Base-by-base conservation (phyloP, 805 yeast genomes). In the Citeromyces matritensis region DNA sequence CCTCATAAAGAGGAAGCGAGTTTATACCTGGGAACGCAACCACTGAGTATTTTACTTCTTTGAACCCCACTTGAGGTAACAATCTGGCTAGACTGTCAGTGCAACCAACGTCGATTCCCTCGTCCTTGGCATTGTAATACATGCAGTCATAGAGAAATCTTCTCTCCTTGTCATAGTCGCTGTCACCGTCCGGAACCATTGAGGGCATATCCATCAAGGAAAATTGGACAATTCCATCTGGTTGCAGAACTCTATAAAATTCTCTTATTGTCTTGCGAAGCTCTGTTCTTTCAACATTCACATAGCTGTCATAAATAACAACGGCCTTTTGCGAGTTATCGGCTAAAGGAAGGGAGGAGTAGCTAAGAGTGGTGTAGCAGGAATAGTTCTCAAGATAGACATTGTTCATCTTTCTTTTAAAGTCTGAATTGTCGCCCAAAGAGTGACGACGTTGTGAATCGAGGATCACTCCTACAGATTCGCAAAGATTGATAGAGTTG, bases 141-240 rank as follows among this genome's bases (percentile, higher is more conserved):
- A 17, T 17, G 21, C 21, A 5, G 7, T 17, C 21, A 17, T 17
- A 17, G 21, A 17, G 5, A 17, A 7, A 17, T 17, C 21, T 17
- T 7, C 21, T 17, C 7, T 17, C 21, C 21, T 17, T 17, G 21
- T 17, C 21, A 17, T 17, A 17, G 7, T 5, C 21, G 6, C 6
- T 17, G 5, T 17, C 6, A 17, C 21, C 21, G 5, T 17, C 21
- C 21, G 21, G 21, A 17, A 17, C 7, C 21, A 17, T 17, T 5
- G 21, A 17, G 7, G 5, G 5, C 21, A 17, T 5, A 7, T 17
- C 21, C 21, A 43, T 44, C 7, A 53, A 24, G 10, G 41, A 36
- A 9, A 55, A 36, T 35, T 50, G 54, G 9, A 53, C 26, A 25
- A 32, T 37, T 5, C 57, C 60, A 4, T 42, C 42, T 3, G 50